These are phyloP conservation scores for Botryotinia calthae DNA, from an alignment of 2,329 filamentous ascomycete genomes.

Conservation along the genomic window DNA sequence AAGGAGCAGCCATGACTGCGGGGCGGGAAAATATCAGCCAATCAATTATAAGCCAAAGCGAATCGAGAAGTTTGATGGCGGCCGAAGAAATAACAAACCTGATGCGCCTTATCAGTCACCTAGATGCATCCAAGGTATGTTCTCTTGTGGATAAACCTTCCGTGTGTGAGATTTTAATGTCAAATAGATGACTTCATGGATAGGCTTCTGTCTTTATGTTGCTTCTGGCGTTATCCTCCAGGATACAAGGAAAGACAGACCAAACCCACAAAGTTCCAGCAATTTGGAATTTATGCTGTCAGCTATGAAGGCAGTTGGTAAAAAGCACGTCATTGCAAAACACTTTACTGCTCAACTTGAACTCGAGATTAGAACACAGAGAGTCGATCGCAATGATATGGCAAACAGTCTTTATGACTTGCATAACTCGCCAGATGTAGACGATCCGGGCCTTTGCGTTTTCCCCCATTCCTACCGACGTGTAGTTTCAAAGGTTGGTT, in stretches of 20 bases:
- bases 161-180: slow-evolving; percentile 14
- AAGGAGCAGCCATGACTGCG: slow-evolving; percentile 81
- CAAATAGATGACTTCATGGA: slow-evolving; percentile 69
- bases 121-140: slow-evolving; percentile 52
- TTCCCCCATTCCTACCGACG: not conserved
- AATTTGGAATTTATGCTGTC: slow-evolving; percentile 73
- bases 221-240: slow-evolving; percentile 82
- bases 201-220: slow-evolving; percentile 81
- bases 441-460: not conserved
- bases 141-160: not conserved
- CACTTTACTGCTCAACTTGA: slow-evolving; percentile 83
- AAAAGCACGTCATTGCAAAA: slow-evolving; percentile 71
- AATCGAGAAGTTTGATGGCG: slow-evolving; percentile 71
- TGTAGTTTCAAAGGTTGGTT: not conserved
- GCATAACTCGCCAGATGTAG: not conserved
- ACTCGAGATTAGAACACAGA: slow-evolving; percentile 65
- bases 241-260: slow-evolving; percentile 52
- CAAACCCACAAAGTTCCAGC: slow-evolving; percentile 34
- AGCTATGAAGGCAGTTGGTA: slow-evolving; percentile 74
- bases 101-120: slow-evolving; percentile 73
- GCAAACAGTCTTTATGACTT: not conserved
- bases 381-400: slow-evolving; percentile 1
- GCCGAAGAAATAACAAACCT: slow-evolving; percentile 83
- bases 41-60: slow-evolving; percentile 66
- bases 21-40: slow-evolving; percentile 67